These are phyloP conservation scores for Suillus bovinus DNA, from an alignment of 768 basidiomycete genomes.

Conservation along the genomic window DNA sequence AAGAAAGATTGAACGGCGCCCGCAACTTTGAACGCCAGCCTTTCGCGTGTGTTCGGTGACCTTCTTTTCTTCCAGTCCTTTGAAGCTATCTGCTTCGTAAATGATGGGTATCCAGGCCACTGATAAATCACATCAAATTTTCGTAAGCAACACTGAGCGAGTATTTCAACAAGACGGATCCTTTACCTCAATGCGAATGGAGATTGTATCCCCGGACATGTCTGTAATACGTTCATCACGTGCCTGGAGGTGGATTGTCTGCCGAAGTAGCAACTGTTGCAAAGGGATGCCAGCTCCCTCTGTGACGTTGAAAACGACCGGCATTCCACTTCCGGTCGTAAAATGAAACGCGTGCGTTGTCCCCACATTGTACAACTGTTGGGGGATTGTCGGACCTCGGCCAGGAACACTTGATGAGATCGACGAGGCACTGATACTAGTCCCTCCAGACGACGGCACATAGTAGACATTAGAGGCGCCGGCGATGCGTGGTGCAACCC, in stretches of 20 bases:
- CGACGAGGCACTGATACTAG: neutral
- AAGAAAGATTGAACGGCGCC: conserved; percentile 71
- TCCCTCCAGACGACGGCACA: conserved; percentile 2
- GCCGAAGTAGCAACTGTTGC: conserved; percentile 57
- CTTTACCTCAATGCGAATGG: conserved; percentile 67
- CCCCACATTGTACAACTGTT: conserved; percentile 22
- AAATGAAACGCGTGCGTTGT: conserved; percentile 12
- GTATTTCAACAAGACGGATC: conserved; percentile 9
- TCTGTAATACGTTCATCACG: conserved; percentile 59
- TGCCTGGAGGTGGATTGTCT: conserved; percentile 51
- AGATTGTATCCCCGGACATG: conserved; percentile 72
- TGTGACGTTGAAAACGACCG: conserved; percentile 61
- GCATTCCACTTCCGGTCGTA: conserved; percentile 39
- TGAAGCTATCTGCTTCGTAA: conserved; percentile 76
- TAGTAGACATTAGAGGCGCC: conserved; percentile 16
- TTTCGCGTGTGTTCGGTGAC: conserved; percentile 69
- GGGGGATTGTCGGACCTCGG: conserved; percentile 25
- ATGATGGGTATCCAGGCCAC: conserved; percentile 81
- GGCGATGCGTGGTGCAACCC: conserved; percentile 20
- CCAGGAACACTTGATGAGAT: conserved; percentile 8
- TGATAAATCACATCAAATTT: conserved; percentile 27
- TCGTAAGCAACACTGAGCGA: conserved; percentile 2
- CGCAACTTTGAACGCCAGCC: conserved; percentile 74
- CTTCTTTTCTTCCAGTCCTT: conserved; percentile 74
- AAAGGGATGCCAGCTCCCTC: conserved; percentile 60